Evolutionary conservation across 495 filamentous ascomycete genomes (phyloP).

Genomic region (Lepraria neglecta): DNA sequence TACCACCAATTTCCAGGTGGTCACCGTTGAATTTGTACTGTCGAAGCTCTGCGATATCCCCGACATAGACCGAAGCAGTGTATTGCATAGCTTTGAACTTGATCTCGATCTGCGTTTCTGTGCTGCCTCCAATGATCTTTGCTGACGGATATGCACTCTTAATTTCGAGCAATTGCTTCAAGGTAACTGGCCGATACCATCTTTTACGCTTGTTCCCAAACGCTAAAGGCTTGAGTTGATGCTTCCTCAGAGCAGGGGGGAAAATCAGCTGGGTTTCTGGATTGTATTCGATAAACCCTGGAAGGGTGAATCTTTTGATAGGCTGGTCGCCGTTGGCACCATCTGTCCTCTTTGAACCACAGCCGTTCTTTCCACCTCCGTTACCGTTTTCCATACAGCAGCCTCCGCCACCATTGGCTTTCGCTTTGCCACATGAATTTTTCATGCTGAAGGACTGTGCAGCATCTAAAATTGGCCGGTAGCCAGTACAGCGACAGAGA

Average conservation of each 20-base stretch:
- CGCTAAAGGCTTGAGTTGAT: conserved; percentile 71
- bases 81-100: conserved; percentile 97
- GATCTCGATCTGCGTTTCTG: conserved; percentile 95
- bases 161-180: conserved; percentile 85
- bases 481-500: conserved; percentile 91
- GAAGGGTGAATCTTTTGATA: conserved; percentile 67
- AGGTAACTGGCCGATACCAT: conserved; percentile 85
- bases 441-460: conserved; percentile 52
- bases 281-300: conserved; percentile 86
- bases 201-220: conserved; percentile 93
- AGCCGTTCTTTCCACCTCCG: conserved; percentile 43
- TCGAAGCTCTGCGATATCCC: conserved; percentile 83
- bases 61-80: conserved; percentile 80
- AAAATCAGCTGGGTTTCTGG: conserved; percentile 94
- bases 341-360: conserved; percentile 48
- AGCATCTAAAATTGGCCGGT: conserved; percentile 88
- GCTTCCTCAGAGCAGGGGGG: conserved; percentile 73
- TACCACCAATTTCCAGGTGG: conserved; percentile 81
- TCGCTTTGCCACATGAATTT: conserved; percentile 40
- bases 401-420: conserved; percentile 44
- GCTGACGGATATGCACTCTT: conserved; percentile 77
- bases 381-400: conserved; percentile 51
- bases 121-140: conserved; percentile 93
- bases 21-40: conserved; percentile 74
- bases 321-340: conserved; percentile 41